Conservation (phyloP, 768 basidiomycete species). For the Tulasnella sp. region DNA sequence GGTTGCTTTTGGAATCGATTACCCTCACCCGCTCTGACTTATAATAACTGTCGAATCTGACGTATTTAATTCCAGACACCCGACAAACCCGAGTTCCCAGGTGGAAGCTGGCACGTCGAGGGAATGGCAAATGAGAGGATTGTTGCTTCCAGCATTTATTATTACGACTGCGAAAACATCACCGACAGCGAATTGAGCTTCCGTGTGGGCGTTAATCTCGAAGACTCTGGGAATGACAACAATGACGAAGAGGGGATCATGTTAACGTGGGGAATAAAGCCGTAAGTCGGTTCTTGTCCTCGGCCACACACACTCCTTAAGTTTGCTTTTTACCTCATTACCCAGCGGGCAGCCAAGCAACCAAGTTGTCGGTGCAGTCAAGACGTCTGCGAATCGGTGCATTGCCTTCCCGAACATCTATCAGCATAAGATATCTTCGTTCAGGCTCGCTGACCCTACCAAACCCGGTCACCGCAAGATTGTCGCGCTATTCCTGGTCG, state of each 20-base stretch:
- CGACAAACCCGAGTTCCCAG: slow-evolving; percentile 52
- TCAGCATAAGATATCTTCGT: background rate
- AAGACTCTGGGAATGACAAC: slow-evolving; percentile 38
- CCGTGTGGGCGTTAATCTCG: slow-evolving; percentile 39
- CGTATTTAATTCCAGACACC: slow-evolving; percentile 36
- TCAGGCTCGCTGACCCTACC: no score
- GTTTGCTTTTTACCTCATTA: background rate
- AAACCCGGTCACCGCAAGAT: no score
- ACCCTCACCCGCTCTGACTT: no score
- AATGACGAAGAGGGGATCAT: slow-evolving; percentile 42
- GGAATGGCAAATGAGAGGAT: slow-evolving; percentile 42
- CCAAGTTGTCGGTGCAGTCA: no score
- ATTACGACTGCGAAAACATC: no score
- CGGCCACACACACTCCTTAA: slow-evolving; percentile 40
- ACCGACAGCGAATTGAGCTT: slow-evolving; percentile 44
- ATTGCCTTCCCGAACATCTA: background rate
- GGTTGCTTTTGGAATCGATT: slow-evolving; percentile 35
- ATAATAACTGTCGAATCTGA: no score
- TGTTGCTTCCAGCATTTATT: no score
- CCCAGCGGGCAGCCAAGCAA: background rate
- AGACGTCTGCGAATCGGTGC: no score
- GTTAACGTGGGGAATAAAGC: slow-evolving; percentile 52
- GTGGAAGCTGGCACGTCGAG: slow-evolving; percentile 52
- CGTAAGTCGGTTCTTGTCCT: background rate
- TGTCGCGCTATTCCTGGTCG: no score